These are phyloP conservation scores for Phytophthora lateralis DNA, from an alignment of 352 stramenopile species.

Conservation along the genomic window DNA sequence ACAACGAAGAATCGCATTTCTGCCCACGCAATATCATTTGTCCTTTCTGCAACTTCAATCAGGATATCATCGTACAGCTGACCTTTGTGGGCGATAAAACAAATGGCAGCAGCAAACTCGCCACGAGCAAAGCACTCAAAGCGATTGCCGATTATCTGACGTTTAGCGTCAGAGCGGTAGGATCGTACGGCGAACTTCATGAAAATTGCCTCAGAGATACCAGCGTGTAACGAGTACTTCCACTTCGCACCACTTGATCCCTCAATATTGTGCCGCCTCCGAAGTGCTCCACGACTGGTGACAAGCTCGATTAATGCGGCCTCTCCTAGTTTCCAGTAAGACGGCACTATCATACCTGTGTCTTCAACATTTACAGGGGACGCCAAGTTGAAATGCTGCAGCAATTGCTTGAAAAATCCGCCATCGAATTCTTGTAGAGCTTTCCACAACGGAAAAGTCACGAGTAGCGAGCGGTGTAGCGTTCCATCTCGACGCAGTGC, in stretches of 20 bases:
- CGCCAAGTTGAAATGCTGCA: slow-evolving; percentile 17
- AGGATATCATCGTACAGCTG: slow-evolving; percentile 10
- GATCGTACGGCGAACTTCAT: slow-evolving; percentile 20
- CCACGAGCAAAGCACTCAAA: slow-evolving; percentile 9
- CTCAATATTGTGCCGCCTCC: too few relatives aligned
- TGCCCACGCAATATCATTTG: slow-evolving; percentile 17
- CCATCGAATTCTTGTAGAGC: background rate
- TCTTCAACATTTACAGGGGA: slow-evolving; percentile 9
- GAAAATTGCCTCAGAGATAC: slow-evolving; percentile 14
- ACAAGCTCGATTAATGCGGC: too few relatives aligned
- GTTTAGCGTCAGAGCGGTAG: slow-evolving; percentile 5
- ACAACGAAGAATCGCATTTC: slow-evolving; percentile 23
- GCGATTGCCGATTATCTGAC: background rate
- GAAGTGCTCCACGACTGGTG: too few relatives aligned
- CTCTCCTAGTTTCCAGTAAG: slow-evolving; percentile 20
- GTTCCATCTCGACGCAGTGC: slow-evolving; percentile 9
- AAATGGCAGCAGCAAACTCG: slow-evolving; percentile 15
- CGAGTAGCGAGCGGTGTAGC: slow-evolving; percentile 9
- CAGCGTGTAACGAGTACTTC: slow-evolving; percentile 21
- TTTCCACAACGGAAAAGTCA: slow-evolving; percentile 11
- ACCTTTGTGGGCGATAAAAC: background rate
- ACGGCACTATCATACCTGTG: slow-evolving; percentile 19
- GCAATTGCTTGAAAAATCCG: slow-evolving; percentile 21
- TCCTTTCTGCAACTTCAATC: slow-evolving; percentile 18
- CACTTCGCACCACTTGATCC: slow-evolving; percentile 21